These are phyloP conservation scores for Calycina marina DNA, from an alignment of 2,329 filamentous ascomycete species.

Conservation along the genomic window DNA sequence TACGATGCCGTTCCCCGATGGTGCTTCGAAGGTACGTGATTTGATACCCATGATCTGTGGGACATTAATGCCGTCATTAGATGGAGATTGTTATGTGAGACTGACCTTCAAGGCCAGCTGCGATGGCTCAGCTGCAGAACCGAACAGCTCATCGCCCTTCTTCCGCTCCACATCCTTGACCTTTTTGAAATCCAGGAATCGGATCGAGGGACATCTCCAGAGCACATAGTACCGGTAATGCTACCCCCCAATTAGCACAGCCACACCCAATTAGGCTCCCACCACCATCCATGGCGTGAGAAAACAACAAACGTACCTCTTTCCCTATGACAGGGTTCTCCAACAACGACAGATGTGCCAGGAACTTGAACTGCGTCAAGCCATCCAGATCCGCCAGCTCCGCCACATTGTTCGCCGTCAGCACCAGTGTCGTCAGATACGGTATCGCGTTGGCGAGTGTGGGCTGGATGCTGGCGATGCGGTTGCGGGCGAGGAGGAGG, in stretches of 20 bases:
- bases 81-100: not conserved
- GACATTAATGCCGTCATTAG: slow-evolving; percentile 3
- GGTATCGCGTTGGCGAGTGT: slow-evolving; percentile 63
- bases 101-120: slow-evolving; percentile 58
- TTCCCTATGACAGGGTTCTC: slow-evolving; percentile 88
- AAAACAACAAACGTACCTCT: slow-evolving; percentile 71
- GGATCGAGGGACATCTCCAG: slow-evolving; percentile 69
- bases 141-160: slow-evolving; percentile 69
- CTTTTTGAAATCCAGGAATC: slow-evolving; percentile 86
- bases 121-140: slow-evolving; percentile 62
- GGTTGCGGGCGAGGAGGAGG: slow-evolving; percentile 79
- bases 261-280: slow-evolving; percentile 1
- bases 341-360: slow-evolving; percentile 68
- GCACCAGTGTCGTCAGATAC: slow-evolving; percentile 65
- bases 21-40: slow-evolving; percentile 56
- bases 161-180: slow-evolving; percentile 76
- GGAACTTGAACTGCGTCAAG: slow-evolving; percentile 48
- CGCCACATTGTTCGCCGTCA: slow-evolving; percentile 67
- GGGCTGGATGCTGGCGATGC: slow-evolving; percentile 68
- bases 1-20: slow-evolving; percentile 31
- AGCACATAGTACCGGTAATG: slow-evolving; percentile 87
- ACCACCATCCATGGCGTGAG: not conserved
- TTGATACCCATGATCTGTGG: slow-evolving; percentile 67
- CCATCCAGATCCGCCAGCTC: slow-evolving; percentile 82
- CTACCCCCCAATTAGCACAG: slow-evolving; percentile 31